phyloP scores from a whole-genome alignment of 2,329 filamentous ascomycete genomes.

The Stemphylium vesicarium region DNA sequence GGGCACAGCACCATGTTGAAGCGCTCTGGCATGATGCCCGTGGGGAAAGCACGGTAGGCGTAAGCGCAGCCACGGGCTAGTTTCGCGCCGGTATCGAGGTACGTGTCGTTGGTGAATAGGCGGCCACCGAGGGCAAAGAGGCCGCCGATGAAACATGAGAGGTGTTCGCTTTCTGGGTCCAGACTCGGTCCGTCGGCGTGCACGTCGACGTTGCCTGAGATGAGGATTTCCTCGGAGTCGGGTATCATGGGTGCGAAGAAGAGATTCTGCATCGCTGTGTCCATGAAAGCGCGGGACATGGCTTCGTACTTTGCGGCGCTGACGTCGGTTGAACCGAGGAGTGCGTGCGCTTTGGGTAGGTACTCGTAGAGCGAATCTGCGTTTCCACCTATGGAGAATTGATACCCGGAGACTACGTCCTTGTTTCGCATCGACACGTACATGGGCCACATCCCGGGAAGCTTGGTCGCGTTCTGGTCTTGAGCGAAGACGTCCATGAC shows the following conservation, averaged over 20 bases:
- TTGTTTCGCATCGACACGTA: slow-evolving; percentile 42
- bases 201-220: slow-evolving; percentile 45
- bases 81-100: slow-evolving; percentile 63
- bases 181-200: slow-evolving; percentile 24
- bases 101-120: slow-evolving; percentile 58
- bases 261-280: slow-evolving; percentile 54
- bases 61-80: slow-evolving; percentile 67
- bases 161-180: slow-evolving; percentile 62
- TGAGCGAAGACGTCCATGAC: slow-evolving; percentile 41
- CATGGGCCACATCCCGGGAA: slow-evolving; percentile 50
- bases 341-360: slow-evolving; percentile 43
- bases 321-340: slow-evolving; percentile 51
- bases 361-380: slow-evolving; percentile 49
- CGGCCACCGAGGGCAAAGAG: slow-evolving; percentile 67
- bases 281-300: slow-evolving; percentile 51
- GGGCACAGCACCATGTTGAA: slow-evolving; percentile 61
- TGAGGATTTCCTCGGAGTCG: slow-evolving; percentile 34
- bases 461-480: slow-evolving; percentile 39
- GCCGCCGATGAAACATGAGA: slow-evolving; percentile 66
- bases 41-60: slow-evolving; percentile 62
- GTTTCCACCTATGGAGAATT: slow-evolving; percentile 47
- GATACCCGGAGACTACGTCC: slow-evolving; percentile 38
- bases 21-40: slow-evolving; percentile 66
- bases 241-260: slow-evolving; percentile 56
- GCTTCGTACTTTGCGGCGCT: slow-evolving; percentile 65